Evolutionary conservation across 2,329 filamentous ascomycete genomes (phyloP).

Genomic region (Niveomyces coronatus): DNA sequence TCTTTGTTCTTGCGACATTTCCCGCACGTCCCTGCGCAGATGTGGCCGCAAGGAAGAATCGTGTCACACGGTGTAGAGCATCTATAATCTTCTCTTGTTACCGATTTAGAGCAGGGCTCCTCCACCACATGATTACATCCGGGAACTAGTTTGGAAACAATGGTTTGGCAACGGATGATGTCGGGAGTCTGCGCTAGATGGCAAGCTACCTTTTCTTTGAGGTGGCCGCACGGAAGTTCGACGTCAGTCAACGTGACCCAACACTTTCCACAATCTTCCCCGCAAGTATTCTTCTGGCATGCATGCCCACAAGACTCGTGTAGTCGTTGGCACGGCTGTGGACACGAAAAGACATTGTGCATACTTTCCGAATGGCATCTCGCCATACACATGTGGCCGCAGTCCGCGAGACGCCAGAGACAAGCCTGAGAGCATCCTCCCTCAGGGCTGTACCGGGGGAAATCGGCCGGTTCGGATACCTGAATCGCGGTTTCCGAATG

Average conservation of each 20-base stretch:
- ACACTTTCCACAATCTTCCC: constrained; percentile 26
- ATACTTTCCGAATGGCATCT: constrained; percentile 35
- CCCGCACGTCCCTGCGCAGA: constrained; percentile 11
- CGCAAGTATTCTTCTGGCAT: constrained; percentile 29
- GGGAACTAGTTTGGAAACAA: constrained; percentile 7
- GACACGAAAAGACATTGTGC: constrained; percentile 34
- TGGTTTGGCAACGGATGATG: constrained; percentile 1
- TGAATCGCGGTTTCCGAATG: constrained; percentile 41
- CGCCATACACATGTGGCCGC: constrained; percentile 34
- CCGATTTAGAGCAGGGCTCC: constrained; percentile 6
- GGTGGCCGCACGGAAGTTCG: constrained; percentile 14
- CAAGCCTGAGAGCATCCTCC: constrained; percentile 48
- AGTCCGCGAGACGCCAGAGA: constrained; percentile 29
- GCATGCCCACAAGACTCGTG: constrained; percentile 32
- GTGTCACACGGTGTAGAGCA: constrained; percentile 16
- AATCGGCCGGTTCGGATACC: constrained; percentile 45
- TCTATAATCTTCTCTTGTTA: constrained; percentile 7
- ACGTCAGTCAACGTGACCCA: constrained; percentile 10
- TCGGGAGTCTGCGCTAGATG: not conserved
- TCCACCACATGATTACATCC: constrained; percentile 7
- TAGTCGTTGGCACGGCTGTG: constrained; percentile 31
- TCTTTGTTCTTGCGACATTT: constrained; percentile 12
- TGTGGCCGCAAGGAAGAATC: constrained; percentile 29
- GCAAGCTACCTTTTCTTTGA: constrained; percentile 8
- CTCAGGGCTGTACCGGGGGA: constrained; percentile 44